Evolutionary conservation across 345 rosid genomes (phyloP), one percentile per base, ranked within the genome.

Genomic region (Alliaria petiolata): DNA sequence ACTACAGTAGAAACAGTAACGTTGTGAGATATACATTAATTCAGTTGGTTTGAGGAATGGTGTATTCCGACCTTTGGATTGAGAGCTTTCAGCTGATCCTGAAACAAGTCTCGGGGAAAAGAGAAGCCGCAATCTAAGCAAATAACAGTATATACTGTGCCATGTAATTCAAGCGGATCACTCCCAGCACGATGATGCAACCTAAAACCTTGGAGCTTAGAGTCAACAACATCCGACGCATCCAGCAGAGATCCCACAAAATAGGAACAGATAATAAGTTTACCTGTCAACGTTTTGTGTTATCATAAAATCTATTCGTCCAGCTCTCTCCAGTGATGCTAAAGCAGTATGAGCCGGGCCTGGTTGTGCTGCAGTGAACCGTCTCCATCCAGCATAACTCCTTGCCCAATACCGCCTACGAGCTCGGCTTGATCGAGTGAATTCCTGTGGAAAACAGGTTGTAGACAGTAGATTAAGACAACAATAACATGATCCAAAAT

Each of bases 301-400:
- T 56, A 91, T 79, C 81, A 91, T 83, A 78, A 80, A 89, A 72
- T 83, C 65, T 51, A 89, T 66, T 42, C 84, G 74, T 62, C 96
- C 87, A 79, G 88, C 91, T 56, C 83, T 85, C 65, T 89, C 98
- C 7, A 93, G 82, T 1, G 95, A 86, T n/a, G 92, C 89, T 70
- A 93, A 77, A 75, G 97, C 90, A 62, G 75, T 69, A 81, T 93
- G 96, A 78, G 91, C 86, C 2, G 87, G 62, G 44, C 95, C 75
- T 44, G 92, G 96, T 67, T 82, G 86, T 67, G 96, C 95, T 43
- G 96, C 80, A 62, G 81, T 82, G 80, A 93, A 89, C 53, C 60
- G 80, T 82, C 89, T 89, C 97, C 98, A 91, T 71, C 97, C 98
- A 72, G 97, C 97, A 52, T 85, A 91, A 85, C 98, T 93, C 82